Percentiles rank a stretch among this genome's conserved stretches.
Conservation (phyloP, 352 stramenopile species). For the Phytopythium chamaehyphon region DNA sequence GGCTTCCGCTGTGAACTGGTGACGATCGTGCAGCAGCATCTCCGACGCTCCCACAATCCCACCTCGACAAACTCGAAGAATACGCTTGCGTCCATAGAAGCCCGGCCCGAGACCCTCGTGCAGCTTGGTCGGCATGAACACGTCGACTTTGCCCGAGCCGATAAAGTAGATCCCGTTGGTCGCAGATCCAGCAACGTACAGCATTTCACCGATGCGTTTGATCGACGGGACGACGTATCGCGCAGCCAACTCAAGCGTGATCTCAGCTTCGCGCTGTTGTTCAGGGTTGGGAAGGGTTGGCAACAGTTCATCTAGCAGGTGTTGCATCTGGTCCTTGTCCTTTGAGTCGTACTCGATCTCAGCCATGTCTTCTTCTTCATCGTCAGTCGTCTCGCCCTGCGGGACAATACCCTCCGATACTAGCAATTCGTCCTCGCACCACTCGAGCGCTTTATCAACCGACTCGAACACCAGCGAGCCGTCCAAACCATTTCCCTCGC, state of each 20-base stretch:
- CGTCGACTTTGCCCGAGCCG: constrained; percentile 80
- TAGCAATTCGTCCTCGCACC: constrained; percentile 83
- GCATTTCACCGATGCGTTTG: constrained; percentile 57
- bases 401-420: constrained; percentile 64
- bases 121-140: constrained; percentile 77
- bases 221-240: constrained; percentile 60
- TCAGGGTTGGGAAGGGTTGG: constrained; percentile 18
- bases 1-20: constrained; percentile 79
- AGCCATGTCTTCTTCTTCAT: constrained; percentile 12
- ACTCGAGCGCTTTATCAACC: constrained; percentile 79
- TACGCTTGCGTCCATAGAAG: constrained; percentile 74
- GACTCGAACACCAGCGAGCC: constrained; percentile 80
- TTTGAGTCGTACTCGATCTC: constrained; percentile 20
- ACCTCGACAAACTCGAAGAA: constrained; percentile 76
- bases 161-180: constrained; percentile 80
- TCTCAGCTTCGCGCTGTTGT: constrained; percentile 11
- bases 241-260: constrained; percentile 64
- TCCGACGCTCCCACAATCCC: constrained; percentile 76
- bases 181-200: constrained; percentile 60
- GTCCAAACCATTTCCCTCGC: constrained; percentile 37
- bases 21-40: constrained; percentile 74
- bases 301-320: constrained; percentile 70
- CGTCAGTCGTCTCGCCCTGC: constrained; percentile 46
- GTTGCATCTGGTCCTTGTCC: constrained; percentile 14
- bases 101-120: constrained; percentile 76